Conservation (phyloP, 169 alveolate species). For the Cryptosporidium viatorum region DNA sequence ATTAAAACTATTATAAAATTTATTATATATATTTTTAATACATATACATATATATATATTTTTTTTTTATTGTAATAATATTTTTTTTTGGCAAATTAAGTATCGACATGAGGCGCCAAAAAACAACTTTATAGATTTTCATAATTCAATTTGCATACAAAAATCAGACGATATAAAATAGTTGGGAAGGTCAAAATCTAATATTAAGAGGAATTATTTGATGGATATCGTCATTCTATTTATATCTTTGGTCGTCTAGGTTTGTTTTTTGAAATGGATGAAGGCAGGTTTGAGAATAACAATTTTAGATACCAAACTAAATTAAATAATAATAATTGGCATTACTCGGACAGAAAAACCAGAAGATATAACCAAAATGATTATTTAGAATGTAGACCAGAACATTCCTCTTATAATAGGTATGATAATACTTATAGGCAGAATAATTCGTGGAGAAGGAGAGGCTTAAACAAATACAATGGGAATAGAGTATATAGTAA, state of each 20-base stretch:
- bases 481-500: not conserved
- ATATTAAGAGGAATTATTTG: not conserved
- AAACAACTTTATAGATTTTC: constrained; percentile 16
- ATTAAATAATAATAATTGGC: not conserved
- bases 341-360: not conserved
- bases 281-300: not conserved
- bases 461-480: not conserved
- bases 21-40: too few relatives aligned
- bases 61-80: too few relatives aligned
- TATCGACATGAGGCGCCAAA: constrained; percentile 35
- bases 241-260: not conserved
- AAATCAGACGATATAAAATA: not conserved
- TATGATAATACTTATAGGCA: not conserved
- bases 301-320: constrained; percentile 1
- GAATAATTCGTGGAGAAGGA: constrained; percentile 7
- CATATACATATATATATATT: too few relatives aligned
- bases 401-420: not conserved
- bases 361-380: constrained; percentile 7
- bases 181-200: not conserved
- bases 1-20: too few relatives aligned
- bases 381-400: not conserved
- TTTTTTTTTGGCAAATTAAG: constrained; percentile 1
- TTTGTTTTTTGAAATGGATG: not conserved
- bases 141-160: not conserved
- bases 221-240: not conserved